Evolutionary conservation across 495 filamentous ascomycete species (phyloP).

Genomic region (Cryomyces antarcticus): DNA sequence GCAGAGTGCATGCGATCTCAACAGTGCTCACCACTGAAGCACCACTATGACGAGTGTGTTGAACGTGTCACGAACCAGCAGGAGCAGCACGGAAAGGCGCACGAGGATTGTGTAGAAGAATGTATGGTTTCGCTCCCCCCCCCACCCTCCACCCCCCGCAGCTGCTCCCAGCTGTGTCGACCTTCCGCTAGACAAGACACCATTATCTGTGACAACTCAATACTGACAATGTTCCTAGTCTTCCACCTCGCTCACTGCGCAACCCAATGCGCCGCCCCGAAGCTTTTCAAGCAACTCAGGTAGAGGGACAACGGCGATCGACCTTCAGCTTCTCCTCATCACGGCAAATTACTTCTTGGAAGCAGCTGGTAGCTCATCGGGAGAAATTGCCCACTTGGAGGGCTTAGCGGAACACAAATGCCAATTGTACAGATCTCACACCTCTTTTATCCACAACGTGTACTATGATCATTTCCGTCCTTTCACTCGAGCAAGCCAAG

Average conservation of each 20-base stretch:
- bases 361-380: too few relatives aligned
- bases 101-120: conserved; percentile 97
- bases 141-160: background rate
- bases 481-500: too few relatives aligned
- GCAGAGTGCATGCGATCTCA: conserved; percentile 74
- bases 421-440: too few relatives aligned
- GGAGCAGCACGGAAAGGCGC: conserved; percentile 31
- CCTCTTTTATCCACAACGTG: too few relatives aligned
- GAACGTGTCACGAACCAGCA: conserved; percentile 68
- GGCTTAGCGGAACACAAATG: too few relatives aligned
- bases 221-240: conserved; percentile 31
- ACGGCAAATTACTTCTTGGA: too few relatives aligned
- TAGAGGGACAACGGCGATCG: conserved; percentile 21
- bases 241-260: conserved; percentile 97
- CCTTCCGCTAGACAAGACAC: background rate
- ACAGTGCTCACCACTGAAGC: conserved; percentile 70
- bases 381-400: too few relatives aligned
- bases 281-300: conserved; percentile 79
- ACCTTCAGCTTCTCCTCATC: too few relatives aligned
- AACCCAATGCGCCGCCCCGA: conserved; percentile 76
- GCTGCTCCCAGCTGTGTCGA: background rate
- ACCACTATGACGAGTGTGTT: conserved; percentile 95
- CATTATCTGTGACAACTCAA: background rate
- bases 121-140: conserved; percentile 36
- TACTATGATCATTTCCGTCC: too few relatives aligned